Conservation (phyloP, 192 early-diverging fungal genomes). For the Gaertneriomyces semiglobifer region DNA sequence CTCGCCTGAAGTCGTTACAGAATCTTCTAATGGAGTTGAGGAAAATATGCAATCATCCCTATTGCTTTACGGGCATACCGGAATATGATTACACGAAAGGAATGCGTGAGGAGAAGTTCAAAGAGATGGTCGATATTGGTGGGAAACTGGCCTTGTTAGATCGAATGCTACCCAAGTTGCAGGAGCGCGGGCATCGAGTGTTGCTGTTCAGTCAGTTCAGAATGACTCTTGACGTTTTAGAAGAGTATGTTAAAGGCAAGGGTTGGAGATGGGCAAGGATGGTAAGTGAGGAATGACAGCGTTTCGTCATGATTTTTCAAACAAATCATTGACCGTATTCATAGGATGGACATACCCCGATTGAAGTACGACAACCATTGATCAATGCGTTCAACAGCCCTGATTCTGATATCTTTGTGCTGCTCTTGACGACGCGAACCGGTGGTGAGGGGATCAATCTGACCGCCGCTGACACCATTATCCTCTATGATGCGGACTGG, state of each 20-base stretch:
- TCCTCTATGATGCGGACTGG: conserved; percentile 72
- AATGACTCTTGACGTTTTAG: conserved; percentile 76
- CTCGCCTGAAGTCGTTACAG: conserved; percentile 26
- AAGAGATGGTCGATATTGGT: conserved; percentile 59
- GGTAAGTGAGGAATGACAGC: background rate
- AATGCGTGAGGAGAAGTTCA: conserved; percentile 35
- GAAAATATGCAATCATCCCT: conserved; percentile 71
- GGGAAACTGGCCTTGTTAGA: conserved; percentile 65
- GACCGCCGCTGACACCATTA: conserved; percentile 68
- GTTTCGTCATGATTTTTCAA: background rate
- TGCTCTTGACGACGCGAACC: conserved; percentile 70
- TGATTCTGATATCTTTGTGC: conserved; percentile 58
- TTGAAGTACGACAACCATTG: conserved; percentile 44
- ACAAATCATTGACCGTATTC: background rate
- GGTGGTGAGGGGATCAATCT: conserved; percentile 75
- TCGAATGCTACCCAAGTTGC: conserved; percentile 64
- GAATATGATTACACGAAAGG: background rate
- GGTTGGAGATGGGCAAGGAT: conserved; percentile 52
- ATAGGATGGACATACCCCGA: conserved; percentile 59
- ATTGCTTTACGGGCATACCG: conserved; percentile 30
- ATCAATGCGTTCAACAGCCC: conserved; percentile 68
- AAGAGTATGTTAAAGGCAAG: conserved; percentile 60
- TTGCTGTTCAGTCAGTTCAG: conserved; percentile 87
- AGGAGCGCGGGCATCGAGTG: conserved; percentile 57
- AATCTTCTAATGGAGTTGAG: conserved; percentile 63